Evolutionary conservation across 768 basidiomycete species (phyloP), one percentile per base, ranked within the genome.

Genomic region (Russula abietina): DNA sequence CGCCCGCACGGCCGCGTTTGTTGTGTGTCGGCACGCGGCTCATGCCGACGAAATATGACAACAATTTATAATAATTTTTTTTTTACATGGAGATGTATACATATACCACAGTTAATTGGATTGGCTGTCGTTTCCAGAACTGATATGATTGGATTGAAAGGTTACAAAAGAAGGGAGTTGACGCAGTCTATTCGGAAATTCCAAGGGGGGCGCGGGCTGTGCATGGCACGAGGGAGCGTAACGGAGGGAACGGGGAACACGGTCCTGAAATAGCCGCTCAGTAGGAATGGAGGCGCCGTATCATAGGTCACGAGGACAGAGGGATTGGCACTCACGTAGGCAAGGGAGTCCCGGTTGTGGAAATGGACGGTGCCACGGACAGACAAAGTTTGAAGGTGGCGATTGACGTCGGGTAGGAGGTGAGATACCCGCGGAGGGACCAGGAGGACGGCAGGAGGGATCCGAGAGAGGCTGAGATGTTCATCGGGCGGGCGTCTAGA

Each of bases 181-280:
- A 38, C 36, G 16, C 28, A 61, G 32, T 43, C 48, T 30, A 55
- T 64, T 64, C 32, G 49, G 49, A 60, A 64, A 55, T 60, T 60
- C 58, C 14, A 48, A 4, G 6, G 28, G 48, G 60, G n/a, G n/a
- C n/a, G n/a, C n/a, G n/a, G n/a, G 58, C 58, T 26, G 53, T 62
- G 49, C n/a, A n/a, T n/a, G n/a, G n/a, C n/a, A n/a, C n/a, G 46
- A 8, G 41, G 8, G 11, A 33, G 30, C 28, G 48, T 11, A 26
- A 54, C 33, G 59, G 53, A 54, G 52, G 45, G 43, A 26, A 39
- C 36, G 53, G 45, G 24, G 8, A 26, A 39, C 7, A 45, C 59
- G 52, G 52, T 5, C 51, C 50, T 43, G 39, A 12, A 5, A 7
- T 60, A 43, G 50, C 24, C 45, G 57, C 57, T 19, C 43, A 7